Percentiles rank a stretch among this genome's conserved stretches.
Evolutionary conservation across 176 grass and related monocot genomes (phyloP).

Genomic region (Aegilops umbellulata): DNA sequence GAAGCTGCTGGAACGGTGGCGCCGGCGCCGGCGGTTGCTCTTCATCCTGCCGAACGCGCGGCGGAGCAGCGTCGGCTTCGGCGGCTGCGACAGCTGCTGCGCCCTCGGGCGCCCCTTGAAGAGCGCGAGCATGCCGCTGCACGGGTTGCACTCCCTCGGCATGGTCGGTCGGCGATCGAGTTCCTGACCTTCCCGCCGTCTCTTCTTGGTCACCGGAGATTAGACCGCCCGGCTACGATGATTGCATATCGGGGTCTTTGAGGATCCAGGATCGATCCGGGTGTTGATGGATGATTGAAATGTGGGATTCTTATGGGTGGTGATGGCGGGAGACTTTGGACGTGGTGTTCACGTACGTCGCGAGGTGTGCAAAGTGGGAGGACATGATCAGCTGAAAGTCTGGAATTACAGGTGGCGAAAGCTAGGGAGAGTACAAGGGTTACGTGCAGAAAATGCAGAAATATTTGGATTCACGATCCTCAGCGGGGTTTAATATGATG

Average conservation of each 20-base stretch:
- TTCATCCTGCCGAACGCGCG: constrained; percentile 34
- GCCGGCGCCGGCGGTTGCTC: not conserved
- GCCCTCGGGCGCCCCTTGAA: constrained; percentile 42
- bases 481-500: not conserved
- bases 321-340: not conserved
- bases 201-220: not conserved
- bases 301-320: not conserved
- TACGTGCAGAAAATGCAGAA: not conserved
- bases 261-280: not conserved
- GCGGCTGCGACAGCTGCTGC: constrained; percentile 17
- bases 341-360: constrained; percentile 29
- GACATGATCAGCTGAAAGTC: not conserved
- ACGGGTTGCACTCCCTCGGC: constrained; percentile 43
- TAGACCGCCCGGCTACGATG: too few species aligned
- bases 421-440: not conserved
- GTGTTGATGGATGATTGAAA: not conserved
- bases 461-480: not conserved
- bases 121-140: constrained; percentile 13
- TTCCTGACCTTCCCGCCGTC: not conserved
- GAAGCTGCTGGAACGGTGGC: constrained; percentile 41
- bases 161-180: constrained; percentile 7
- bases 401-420: not conserved
- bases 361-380: constrained; percentile 21
- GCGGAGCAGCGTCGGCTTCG: constrained; percentile 36
- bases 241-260: not conserved